Percentiles rank a stretch among this genome's conserved stretches.
These are phyloP conservation scores for Huntiella bhutanensis DNA, from an alignment of 2,329 filamentous ascomycete species.

Conservation along the genomic window DNA sequence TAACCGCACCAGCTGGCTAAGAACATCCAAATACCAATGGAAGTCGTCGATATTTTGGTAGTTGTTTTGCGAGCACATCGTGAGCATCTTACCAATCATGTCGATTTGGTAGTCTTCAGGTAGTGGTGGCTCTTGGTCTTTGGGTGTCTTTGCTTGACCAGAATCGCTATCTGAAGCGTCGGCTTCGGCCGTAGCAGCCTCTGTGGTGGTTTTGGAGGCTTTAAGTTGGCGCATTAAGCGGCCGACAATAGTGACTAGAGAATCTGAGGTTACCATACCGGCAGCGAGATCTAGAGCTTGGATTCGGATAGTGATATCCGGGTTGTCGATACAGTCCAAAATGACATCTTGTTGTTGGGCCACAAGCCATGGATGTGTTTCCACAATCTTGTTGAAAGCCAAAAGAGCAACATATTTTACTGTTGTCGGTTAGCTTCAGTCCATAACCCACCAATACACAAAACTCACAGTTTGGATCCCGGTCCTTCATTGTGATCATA, in stretches of 20 bases:
- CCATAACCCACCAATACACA: not conserved
- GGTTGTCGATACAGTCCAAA: slow-evolving; percentile 84
- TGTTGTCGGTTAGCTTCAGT: slow-evolving; percentile 19
- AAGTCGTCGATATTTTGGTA: slow-evolving; percentile 79
- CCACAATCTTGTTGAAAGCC: slow-evolving; percentile 86
- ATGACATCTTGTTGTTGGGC: slow-evolving; percentile 91
- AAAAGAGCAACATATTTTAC: slow-evolving; percentile 95
- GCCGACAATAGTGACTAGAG: slow-evolving; percentile 65
- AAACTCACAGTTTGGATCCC: slow-evolving; percentile 71
- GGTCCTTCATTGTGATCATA: slow-evolving; percentile 73
- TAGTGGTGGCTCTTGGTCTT: slow-evolving; percentile 31
- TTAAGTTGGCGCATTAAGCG: slow-evolving; percentile 76
- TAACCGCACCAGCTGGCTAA: slow-evolving; percentile 68
- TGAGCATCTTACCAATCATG: slow-evolving; percentile 64
- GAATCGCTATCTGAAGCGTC: slow-evolving; percentile 3
- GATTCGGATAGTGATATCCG: slow-evolving; percentile 87
- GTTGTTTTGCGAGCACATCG: slow-evolving; percentile 78
- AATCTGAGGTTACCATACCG: slow-evolving; percentile 82
- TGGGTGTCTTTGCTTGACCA: slow-evolving; percentile 2
- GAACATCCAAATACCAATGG: slow-evolving; percentile 88
- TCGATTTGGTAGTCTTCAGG: slow-evolving; percentile 74
- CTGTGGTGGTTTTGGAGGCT: slow-evolving; percentile 23
- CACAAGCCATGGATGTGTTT: slow-evolving; percentile 73
- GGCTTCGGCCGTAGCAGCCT: slow-evolving; percentile 1
- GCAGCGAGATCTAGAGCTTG: slow-evolving; percentile 81